These are phyloP conservation scores for Davidsoniella neocaledoniae DNA, from an alignment of 2,329 filamentous ascomycete genomes.

Conservation along the genomic window DNA sequence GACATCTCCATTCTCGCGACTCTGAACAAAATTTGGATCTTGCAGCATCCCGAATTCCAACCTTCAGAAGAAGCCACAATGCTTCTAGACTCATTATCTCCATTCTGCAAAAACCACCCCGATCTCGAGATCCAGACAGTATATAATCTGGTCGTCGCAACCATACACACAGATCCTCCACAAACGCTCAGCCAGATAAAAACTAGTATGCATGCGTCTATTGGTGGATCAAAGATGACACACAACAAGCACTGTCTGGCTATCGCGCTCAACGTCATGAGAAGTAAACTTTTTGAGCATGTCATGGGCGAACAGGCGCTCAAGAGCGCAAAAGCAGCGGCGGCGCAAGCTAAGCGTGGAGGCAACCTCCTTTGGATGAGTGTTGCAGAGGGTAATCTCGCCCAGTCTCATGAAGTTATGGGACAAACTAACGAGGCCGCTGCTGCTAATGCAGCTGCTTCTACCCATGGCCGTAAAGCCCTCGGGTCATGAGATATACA, in stretches of 20 bases:
- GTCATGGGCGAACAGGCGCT: constrained; percentile 67
- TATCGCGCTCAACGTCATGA: constrained; percentile 74
- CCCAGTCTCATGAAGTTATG: constrained; percentile 56
- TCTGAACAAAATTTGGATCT: constrained; percentile 56
- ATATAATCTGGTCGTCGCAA: constrained; percentile 58
- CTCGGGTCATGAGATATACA: constrained; percentile 1
- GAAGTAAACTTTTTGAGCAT: constrained; percentile 62
- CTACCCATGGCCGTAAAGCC: constrained; percentile 13
- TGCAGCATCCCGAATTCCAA: constrained; percentile 42
- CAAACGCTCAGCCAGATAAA: constrained; percentile 62
- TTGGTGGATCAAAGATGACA: constrained; percentile 51
- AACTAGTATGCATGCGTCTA: constrained; percentile 55
- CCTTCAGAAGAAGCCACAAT: constrained; percentile 41
- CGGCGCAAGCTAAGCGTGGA: constrained; percentile 49
- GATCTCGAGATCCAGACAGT: constrained; percentile 64
- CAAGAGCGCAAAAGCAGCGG: constrained; percentile 56
- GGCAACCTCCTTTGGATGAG: constrained; percentile 63
- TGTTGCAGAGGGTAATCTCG: constrained; percentile 64
- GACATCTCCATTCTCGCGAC: constrained; percentile 50
- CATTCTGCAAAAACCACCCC: constrained; percentile 49
- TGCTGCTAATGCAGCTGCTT: constrained; percentile 25
- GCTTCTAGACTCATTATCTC: constrained; percentile 48
- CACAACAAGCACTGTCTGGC: constrained; percentile 67
- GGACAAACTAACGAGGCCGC: constrained; percentile 36
- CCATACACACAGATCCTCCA: constrained; percentile 42